Evolutionary conservation across 148 eudicot genomes (phyloP), one percentile per base, ranked within the genome.

Genomic region (Vaccinium vitisidaea): DNA sequence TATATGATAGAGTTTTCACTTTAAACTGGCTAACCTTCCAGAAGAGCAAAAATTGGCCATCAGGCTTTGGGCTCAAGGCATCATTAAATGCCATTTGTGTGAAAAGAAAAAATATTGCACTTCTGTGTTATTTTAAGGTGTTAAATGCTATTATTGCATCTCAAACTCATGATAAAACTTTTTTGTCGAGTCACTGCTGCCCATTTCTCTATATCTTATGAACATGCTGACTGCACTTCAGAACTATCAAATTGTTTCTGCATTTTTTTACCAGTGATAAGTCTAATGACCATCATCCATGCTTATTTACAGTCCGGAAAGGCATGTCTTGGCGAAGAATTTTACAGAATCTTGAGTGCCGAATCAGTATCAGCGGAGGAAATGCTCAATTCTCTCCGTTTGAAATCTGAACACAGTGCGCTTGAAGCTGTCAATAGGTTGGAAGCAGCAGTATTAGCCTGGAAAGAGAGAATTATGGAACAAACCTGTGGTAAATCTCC

Each of bases 351-450:
- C 58, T 74, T 97, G 82, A 84, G 88, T 39, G 83, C 90, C 63
- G 98, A 89, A 32, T 89, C 94, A 69, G 85, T 85, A 65, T 89
- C 98, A 74, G 84, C 90, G 12, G 84, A 73, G 12, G 94, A 93
- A n/a, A 93, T 92, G 89, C 54, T 90, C 70, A 88, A 86, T 83
- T 89, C 88, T 18, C 88, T 97, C 77, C 87, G 91, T 79, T 88
- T 95, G 85, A 88, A 87, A 84, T 91, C 97, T 54, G 98, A 94
- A 65, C 93, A 91, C 73, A 88, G 87, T 48, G 97, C 92, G 73
- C 98, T 97, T 56, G 93, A 95, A 83, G 88, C 90, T 81, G 84
- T 94, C 86, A 97, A 97, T 86, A 93, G 90, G 89, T 80, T 97
- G 91, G 99, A 97, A 90, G 90, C 95, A 49, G 98, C 98, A 74